Evolutionary conservation across 2,329 filamentous ascomycete genomes (phyloP).

Genomic region (Setomelanomma holmii): DNA sequence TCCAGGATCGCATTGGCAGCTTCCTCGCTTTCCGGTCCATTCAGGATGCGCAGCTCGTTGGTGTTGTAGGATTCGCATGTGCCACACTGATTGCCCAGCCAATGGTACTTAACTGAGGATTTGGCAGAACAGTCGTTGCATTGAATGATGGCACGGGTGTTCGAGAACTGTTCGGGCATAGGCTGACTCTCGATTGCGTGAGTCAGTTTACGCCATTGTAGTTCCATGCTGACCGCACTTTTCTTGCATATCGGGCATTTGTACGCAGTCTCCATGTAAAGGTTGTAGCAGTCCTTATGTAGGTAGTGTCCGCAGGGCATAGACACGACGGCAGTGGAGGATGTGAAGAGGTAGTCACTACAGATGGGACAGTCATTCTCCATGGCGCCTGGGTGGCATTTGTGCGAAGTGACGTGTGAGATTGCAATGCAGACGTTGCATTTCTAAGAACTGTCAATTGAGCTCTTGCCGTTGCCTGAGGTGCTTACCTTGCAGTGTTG

Average conservation of each 20-base stretch:
- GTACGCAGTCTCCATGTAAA: constrained; percentile 89
- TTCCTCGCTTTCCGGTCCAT: constrained; percentile 46
- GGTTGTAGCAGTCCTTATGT: constrained; percentile 85
- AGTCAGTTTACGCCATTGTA: constrained; percentile 89
- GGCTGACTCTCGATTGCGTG: constrained; percentile 86
- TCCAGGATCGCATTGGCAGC: constrained; percentile 42
- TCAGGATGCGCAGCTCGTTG: constrained; percentile 55
- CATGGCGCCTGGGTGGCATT: constrained; percentile 62
- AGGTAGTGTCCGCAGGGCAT: constrained; percentile 97
- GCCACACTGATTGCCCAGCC: constrained; percentile 89
- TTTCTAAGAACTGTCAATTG: constrained; percentile 41
- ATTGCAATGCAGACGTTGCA: constrained; percentile 96
- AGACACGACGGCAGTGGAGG: constrained; percentile 85
- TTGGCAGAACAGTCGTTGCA: constrained; percentile 96
- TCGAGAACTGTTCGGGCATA: constrained; percentile 83
- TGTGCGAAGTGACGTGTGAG: constrained; percentile 60
- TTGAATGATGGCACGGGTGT: constrained; percentile 81
- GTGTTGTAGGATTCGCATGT: constrained; percentile 63
- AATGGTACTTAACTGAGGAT: constrained; percentile 88
- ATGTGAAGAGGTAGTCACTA: constrained; percentile 95
- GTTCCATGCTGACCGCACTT: constrained; percentile 96
- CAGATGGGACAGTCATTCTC: constrained; percentile 98
- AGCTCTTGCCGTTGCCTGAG: no score
- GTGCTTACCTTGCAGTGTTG: constrained; percentile 95
- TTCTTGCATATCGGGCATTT: constrained; percentile 97